Conservation (phyloP, 1,284 basidiomycete species). For the Ustilago tritici region DNA sequence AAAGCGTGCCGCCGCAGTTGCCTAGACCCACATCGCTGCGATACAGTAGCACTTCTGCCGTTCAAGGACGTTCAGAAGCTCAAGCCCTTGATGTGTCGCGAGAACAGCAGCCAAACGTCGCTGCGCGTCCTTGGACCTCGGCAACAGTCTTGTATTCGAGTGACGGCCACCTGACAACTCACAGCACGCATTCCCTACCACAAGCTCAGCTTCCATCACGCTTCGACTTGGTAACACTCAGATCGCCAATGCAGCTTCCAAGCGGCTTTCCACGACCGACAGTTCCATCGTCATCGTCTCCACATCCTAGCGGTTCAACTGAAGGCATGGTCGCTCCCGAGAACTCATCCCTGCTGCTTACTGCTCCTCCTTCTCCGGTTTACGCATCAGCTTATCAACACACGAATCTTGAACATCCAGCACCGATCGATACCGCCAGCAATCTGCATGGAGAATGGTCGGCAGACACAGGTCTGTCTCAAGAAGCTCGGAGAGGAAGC, state of each 20-base stretch:
- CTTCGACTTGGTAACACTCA: background rate
- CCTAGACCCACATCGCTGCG: background rate
- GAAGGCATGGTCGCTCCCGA: background rate
- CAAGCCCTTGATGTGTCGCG: background rate
- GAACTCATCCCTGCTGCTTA: background rate
- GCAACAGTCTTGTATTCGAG: background rate
- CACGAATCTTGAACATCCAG: background rate
- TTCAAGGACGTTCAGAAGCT: background rate
- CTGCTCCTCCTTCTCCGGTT: background rate
- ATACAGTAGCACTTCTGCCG: background rate
- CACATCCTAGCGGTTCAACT: background rate
- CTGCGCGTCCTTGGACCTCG: conserved; percentile 1
- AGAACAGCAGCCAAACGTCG: background rate
- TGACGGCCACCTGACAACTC: background rate
- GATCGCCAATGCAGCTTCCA: background rate
- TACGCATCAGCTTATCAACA: background rate
- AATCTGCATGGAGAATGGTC: background rate
- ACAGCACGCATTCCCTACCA: background rate
- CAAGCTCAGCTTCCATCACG: background rate
- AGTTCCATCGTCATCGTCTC: background rate
- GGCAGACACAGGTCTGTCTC: background rate
- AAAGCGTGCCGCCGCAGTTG: background rate
- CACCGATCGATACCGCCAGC: background rate
- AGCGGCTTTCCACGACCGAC: background rate
- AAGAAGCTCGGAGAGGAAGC: background rate